Evolutionary conservation across 495 filamentous ascomycete species (phyloP).

Genomic region (Hypomontagnella monticulosa): DNA sequence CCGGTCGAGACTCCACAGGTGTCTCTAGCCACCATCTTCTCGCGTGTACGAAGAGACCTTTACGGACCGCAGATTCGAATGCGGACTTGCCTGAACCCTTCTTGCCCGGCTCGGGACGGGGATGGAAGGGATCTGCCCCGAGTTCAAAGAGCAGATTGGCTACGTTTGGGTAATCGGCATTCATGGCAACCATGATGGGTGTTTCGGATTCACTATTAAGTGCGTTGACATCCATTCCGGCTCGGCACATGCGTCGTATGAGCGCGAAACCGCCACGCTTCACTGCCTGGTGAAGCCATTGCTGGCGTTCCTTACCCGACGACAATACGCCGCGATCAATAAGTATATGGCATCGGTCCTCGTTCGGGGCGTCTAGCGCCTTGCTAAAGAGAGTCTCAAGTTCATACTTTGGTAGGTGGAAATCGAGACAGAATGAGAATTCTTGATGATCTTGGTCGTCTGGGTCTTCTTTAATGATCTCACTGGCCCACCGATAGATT

Average conservation of each 20-base stretch:
- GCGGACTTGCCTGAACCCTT: conserved; percentile 9
- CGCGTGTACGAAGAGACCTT: neutral
- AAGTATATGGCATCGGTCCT: conserved; percentile 5
- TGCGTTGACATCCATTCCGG: conserved; percentile 27
- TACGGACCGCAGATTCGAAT: conserved; percentile 21
- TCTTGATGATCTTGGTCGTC: neutral
- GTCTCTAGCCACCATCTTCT: conserved; percentile 20
- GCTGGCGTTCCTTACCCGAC: neutral
- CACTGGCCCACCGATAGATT: conserved; percentile 4
- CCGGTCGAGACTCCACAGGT: neutral
- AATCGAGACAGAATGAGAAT: conserved; percentile 19
- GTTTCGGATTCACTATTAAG: neutral
- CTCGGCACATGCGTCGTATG: conserved; percentile 11
- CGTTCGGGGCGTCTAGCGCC: neutral
- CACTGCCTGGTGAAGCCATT: conserved; percentile 25
- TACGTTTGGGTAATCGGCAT: neutral
- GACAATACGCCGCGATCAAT: conserved; percentile 9
- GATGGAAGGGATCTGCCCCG: conserved; percentile 30
- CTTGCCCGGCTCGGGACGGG: neutral
- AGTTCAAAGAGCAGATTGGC: conserved; percentile 14
- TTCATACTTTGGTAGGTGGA: neutral
- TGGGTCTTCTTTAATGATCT: neutral
- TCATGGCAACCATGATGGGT: conserved; percentile 16
- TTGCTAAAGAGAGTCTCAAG: neutral
- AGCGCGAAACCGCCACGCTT: conserved; percentile 1